phyloP scores from a whole-genome alignment of 2,329 filamentous ascomycete species.

The Claviceps fusiformis region DNA sequence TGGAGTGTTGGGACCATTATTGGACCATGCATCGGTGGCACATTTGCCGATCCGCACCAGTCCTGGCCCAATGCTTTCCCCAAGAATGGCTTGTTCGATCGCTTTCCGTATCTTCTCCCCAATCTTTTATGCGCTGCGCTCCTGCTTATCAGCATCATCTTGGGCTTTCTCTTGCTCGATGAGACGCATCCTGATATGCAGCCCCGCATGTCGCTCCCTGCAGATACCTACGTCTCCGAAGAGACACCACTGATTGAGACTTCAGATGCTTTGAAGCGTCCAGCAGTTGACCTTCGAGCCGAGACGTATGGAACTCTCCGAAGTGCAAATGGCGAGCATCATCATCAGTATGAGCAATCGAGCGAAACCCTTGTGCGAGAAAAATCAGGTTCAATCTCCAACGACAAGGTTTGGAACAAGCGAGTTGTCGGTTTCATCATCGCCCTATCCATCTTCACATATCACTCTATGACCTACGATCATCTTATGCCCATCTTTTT shows the following conservation, averaged over 20 bases:
- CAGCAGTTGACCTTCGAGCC: constrained; percentile 58
- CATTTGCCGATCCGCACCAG: constrained; percentile 64
- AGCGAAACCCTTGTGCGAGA: constrained; percentile 17
- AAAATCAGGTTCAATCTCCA: constrained; percentile 17
- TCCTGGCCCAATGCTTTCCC: constrained; percentile 63
- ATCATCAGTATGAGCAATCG: constrained; percentile 25
- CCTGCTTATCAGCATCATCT: constrained; percentile 63
- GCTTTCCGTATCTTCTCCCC: constrained; percentile 76
- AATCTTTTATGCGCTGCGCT: constrained; percentile 73
- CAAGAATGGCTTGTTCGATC: constrained; percentile 53
- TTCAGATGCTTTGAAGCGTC: constrained; percentile 59
- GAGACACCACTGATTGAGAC: constrained; percentile 65
- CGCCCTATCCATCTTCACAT: constrained; percentile 82
- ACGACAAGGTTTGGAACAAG: constrained; percentile 36
- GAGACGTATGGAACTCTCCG: constrained; percentile 68
- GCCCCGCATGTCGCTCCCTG: constrained; percentile 32
- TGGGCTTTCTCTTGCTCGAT: constrained; percentile 68
- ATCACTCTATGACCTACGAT: constrained; percentile 92
- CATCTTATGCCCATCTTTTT: constrained; percentile 87
- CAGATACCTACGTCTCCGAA: constrained; percentile 40
- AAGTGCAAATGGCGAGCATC: constrained; percentile 30
- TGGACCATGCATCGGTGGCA: constrained; percentile 76
- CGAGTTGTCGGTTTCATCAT: constrained; percentile 63
- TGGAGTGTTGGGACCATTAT: constrained; percentile 86
- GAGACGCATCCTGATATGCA: constrained; percentile 84